Conservation (phyloP, 2,329 filamentous ascomycete species). For the Monilinia fructigena region DNA sequence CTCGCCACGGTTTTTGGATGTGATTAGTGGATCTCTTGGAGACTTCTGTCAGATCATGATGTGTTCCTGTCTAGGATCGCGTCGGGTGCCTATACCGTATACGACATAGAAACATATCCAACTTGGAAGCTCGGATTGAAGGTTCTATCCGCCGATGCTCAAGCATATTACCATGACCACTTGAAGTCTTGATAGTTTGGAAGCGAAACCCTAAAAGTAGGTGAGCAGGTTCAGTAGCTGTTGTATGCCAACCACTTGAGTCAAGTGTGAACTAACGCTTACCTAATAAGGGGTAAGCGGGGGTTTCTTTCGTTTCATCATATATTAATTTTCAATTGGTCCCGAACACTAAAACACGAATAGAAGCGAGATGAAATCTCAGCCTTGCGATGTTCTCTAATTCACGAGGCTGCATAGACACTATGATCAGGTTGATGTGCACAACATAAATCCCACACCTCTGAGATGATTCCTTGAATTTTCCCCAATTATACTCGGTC, state of each 20-base stretch:
- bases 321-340: not conserved
- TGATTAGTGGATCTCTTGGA: not conserved
- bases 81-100: too few species aligned
- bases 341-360: not conserved
- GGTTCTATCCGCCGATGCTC: too few species aligned
- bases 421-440: not conserved
- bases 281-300: not conserved
- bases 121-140: too few species aligned
- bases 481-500: too few species aligned
- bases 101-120: too few species aligned
- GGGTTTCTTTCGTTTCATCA: not conserved
- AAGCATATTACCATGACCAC: too few species aligned
- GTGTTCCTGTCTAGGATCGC: too few species aligned
- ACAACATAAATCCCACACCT: not conserved
- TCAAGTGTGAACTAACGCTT: not conserved
- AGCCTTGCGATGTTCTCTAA: not conserved
- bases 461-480: too few species aligned
- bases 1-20: not conserved
- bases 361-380: not conserved
- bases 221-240: too few species aligned
- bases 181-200: too few species aligned
- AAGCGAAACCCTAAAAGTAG: too few species aligned
- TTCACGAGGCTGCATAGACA: constrained; percentile 3
- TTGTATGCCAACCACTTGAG: not conserved
- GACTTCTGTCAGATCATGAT: too few species aligned